These are phyloP conservation scores for Lasiodiplodia gonubiensis DNA, from an alignment of 2,329 filamentous ascomycete species.

Conservation along the genomic window DNA sequence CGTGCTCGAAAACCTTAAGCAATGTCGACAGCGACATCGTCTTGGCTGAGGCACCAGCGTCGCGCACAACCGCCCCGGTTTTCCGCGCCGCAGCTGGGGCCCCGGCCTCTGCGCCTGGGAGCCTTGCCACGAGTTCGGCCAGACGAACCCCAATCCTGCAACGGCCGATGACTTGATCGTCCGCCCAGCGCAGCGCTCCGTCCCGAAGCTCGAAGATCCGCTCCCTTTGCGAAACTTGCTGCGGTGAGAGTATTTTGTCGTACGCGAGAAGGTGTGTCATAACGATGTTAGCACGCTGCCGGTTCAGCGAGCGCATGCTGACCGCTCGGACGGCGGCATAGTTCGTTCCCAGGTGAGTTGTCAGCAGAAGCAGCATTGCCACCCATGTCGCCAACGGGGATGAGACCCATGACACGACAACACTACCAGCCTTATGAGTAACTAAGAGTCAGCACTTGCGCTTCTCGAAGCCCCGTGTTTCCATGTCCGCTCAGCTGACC, in stretches of 20 bases:
- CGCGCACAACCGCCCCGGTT: slow-evolving; percentile 16
- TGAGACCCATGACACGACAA: slow-evolving; percentile 79
- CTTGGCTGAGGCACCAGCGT: slow-evolving; percentile 1
- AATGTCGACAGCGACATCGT: slow-evolving; percentile 51
- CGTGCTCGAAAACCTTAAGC: slow-evolving; percentile 56
- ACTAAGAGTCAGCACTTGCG: slow-evolving; percentile 23
- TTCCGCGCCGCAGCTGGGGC: slow-evolving; percentile 3
- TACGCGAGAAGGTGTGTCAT: slow-evolving; percentile 62
- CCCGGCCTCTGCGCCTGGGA: slow-evolving; percentile 28
- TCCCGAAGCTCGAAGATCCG: slow-evolving; percentile 65
- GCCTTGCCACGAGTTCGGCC: slow-evolving; percentile 38
- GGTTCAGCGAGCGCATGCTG: slow-evolving; percentile 81
- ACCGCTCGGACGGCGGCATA: slow-evolving; percentile 85
- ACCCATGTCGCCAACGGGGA: slow-evolving; percentile 74
- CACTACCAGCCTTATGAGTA: slow-evolving; percentile 65
- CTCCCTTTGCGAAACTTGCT: slow-evolving; percentile 66
- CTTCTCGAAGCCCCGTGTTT: slow-evolving; percentile 22
- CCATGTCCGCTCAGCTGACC: slow-evolving; percentile 19
- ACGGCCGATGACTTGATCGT: slow-evolving; percentile 56
- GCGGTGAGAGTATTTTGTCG: slow-evolving; percentile 63
- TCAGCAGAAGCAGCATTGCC: slow-evolving; percentile 72
- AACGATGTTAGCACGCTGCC: slow-evolving; percentile 82
- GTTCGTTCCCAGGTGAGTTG: slow-evolving; percentile 81
- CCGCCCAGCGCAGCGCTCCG: slow-evolving; percentile 65
- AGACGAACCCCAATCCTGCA: slow-evolving; percentile 62